Percentiles rank a stretch among this genome's conserved stretches.
Conservation (phyloP, 805 yeast genomes). For the Nakazawaea ishiwadae region DNA sequence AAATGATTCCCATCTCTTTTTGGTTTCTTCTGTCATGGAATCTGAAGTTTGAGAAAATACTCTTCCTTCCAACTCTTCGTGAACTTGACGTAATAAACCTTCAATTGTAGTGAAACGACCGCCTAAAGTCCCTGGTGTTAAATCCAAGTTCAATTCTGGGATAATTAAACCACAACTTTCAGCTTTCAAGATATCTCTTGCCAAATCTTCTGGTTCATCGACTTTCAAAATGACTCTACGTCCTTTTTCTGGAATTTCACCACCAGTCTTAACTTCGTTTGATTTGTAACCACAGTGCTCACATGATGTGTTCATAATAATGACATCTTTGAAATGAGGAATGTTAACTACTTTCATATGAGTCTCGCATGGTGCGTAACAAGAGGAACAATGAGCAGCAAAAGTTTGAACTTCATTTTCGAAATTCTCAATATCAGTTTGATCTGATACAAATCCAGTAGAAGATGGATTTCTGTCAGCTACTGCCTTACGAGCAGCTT, state of each 20-base stretch:
- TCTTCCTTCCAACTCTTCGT: conserved; percentile 81
- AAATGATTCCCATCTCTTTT: conserved; percentile 78
- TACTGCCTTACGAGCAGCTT: conserved; percentile 22
- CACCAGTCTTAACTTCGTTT: conserved; percentile 98
- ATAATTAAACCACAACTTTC: conserved; percentile 85
- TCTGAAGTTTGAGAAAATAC: conserved; percentile 86
- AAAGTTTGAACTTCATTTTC: conserved; percentile 91
- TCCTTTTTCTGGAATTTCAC: conserved; percentile 87
- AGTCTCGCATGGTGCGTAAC: conserved; percentile 78
- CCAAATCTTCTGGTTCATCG: conserved; percentile 87
- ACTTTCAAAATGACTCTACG: conserved; percentile 65
- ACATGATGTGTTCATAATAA: conserved; percentile 93
- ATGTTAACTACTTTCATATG: conserved; percentile 96
- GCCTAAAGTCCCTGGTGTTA: conserved; percentile 95
- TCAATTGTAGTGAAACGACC: conserved; percentile 97
- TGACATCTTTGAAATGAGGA: conserved; percentile 97
- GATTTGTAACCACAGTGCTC: conserved; percentile 92
- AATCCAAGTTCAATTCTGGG: conserved; percentile 87
- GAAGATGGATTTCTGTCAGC: conserved; percentile 33
- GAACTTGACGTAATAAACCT: conserved; percentile 84
- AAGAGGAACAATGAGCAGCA: conserved; percentile 87
- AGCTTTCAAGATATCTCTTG: conserved; percentile 90
- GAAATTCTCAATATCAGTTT: conserved; percentile 78
- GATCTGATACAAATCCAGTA: conserved; percentile 62
- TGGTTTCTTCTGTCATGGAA: conserved; percentile 79